Conservation (phyloP, 2,329 filamentous ascomycete genomes). For the Cyphellophora europaea region DNA sequence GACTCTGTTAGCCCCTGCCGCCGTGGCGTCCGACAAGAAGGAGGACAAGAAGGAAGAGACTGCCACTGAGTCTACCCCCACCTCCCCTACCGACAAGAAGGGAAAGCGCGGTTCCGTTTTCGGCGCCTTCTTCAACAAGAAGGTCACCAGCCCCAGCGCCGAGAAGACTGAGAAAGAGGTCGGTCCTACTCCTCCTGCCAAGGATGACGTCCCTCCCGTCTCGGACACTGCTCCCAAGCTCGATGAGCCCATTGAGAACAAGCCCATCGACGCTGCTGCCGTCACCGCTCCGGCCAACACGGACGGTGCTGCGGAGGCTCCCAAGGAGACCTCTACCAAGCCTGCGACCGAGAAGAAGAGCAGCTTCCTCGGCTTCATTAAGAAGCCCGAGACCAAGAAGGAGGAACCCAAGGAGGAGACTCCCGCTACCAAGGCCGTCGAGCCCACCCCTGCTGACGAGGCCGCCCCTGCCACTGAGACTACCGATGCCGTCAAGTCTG, state of each 20-base stretch:
- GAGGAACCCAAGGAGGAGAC: constrained; percentile 21
- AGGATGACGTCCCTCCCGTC: constrained; percentile 39
- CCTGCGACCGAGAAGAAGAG: constrained; percentile 25
- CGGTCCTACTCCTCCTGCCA: constrained; percentile 37
- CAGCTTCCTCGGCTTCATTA: constrained; percentile 22
- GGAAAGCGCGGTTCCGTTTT: constrained; percentile 83
- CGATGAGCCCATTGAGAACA: constrained; percentile 33
- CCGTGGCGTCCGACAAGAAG: constrained; percentile 46
- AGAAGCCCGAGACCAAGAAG: constrained; percentile 23
- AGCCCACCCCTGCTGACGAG: constrained; percentile 14
- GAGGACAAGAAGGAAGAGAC: constrained; percentile 34
- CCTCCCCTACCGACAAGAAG: constrained; percentile 52
- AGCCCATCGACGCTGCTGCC: constrained; percentile 31
- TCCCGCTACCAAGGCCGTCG: constrained; percentile 19
- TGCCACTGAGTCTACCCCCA: constrained; percentile 15
- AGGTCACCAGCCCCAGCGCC: constrained; percentile 35
- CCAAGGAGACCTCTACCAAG: constrained; percentile 22
- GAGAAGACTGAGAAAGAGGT: constrained; percentile 40
- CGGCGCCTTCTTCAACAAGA: constrained; percentile 69
- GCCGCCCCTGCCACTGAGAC: constrained; percentile 10
- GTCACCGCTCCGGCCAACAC: constrained; percentile 34
- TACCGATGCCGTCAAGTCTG: constrained; percentile 13
- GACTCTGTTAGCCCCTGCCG: constrained; percentile 25
- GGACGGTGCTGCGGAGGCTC: constrained; percentile 19
- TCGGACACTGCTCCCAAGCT: constrained; percentile 41